Evolutionary conservation across 768 basidiomycete genomes (phyloP).

Genomic region (Boletus sensibilis): DNA sequence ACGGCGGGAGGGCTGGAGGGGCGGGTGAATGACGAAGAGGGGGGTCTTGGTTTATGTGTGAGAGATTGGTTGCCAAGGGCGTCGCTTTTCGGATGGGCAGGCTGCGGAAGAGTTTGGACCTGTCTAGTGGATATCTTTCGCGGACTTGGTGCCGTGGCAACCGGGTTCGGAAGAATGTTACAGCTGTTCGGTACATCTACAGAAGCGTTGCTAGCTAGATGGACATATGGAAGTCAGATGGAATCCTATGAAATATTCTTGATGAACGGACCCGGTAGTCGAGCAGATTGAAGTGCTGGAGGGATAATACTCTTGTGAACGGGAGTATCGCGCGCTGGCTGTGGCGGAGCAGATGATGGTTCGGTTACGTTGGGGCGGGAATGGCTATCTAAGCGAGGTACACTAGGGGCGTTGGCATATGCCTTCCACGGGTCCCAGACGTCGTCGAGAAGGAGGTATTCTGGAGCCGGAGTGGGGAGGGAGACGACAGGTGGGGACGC

Average conservation of each 20-base stretch:
- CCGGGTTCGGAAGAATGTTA: conserved; percentile 5
- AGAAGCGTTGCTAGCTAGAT: conserved; percentile 6
- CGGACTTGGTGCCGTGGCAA: conserved; percentile 20
- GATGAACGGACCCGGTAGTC: conserved; percentile 17
- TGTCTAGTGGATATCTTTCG: conserved; percentile 3
- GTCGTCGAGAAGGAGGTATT: not conserved
- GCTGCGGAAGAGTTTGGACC: conserved; percentile 5
- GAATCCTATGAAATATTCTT: not conserved
- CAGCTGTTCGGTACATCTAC: conserved; percentile 1
- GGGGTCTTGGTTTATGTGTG: not conserved
- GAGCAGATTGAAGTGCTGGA: not conserved
- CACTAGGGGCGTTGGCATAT: not conserved
- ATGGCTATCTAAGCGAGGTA: conserved; percentile 3
- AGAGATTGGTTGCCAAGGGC: conserved; percentile 17
- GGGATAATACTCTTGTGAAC: too few species aligned
- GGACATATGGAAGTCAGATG: conserved; percentile 1
- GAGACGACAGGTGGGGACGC: conserved; percentile 17
- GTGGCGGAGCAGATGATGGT: not conserved
- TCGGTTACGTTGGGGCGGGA: not conserved
- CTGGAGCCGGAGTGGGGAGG: not conserved
- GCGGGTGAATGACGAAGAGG: not conserved
- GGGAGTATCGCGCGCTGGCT: not conserved
- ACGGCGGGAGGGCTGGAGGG: conserved; percentile 16
- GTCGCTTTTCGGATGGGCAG: conserved; percentile 10
- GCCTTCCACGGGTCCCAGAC: conserved; percentile 29